phyloP scores from a whole-genome alignment of 805 yeast genomes.

The baker's yeast (Saccharomyces cerevisiae) region DNA sequence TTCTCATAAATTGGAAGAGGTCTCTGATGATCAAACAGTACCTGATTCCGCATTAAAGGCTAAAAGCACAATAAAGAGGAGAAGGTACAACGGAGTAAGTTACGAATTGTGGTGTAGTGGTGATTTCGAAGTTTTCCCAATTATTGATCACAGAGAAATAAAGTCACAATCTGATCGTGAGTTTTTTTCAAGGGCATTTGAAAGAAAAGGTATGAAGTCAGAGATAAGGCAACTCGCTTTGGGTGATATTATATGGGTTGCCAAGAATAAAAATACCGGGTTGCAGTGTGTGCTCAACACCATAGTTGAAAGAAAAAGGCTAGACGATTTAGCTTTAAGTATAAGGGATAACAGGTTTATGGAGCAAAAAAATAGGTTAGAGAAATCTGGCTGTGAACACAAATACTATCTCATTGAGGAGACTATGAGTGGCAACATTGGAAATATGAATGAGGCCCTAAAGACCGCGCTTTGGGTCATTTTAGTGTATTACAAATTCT shows the following conservation, averaged over 20 bases:
- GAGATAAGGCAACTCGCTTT: slow-evolving; percentile 56
- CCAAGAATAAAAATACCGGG: slow-evolving; percentile 49
- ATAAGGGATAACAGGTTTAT: slow-evolving; percentile 81
- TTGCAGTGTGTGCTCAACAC: slow-evolving; percentile 66
- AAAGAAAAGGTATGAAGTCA: slow-evolving; percentile 39
- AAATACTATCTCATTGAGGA: slow-evolving; percentile 79
- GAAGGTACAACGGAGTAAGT: slow-evolving; percentile 17
- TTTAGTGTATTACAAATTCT: slow-evolving; percentile 57
- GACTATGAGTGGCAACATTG: slow-evolving; percentile 37
- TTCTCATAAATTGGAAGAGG: background rate
- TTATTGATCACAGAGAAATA: slow-evolving; percentile 79
- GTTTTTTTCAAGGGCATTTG: slow-evolving; percentile 53
- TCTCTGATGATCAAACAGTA: background rate
- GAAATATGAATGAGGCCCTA: slow-evolving; percentile 51
- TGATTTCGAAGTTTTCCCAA: slow-evolving; percentile 48
- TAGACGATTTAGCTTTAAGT: slow-evolving; percentile 76
- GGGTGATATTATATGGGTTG: slow-evolving; percentile 90
- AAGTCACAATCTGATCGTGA: slow-evolving; percentile 60
- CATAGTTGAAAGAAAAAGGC: slow-evolving; percentile 82
- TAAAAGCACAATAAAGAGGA: slow-evolving; percentile 9
- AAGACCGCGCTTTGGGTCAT: slow-evolving; percentile 70
- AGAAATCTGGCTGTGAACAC: slow-evolving; percentile 56
- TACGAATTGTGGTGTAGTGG: slow-evolving; percentile 52
- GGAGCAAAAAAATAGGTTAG: slow-evolving; percentile 78
- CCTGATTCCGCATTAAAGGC: background rate